A percentile compares a stretch with the other conserved stretches of the same genome.
phyloP scores from a whole-genome alignment of 1,139 yeast genomes.

The Spencermartinsiella ligniputridi region DNA sequence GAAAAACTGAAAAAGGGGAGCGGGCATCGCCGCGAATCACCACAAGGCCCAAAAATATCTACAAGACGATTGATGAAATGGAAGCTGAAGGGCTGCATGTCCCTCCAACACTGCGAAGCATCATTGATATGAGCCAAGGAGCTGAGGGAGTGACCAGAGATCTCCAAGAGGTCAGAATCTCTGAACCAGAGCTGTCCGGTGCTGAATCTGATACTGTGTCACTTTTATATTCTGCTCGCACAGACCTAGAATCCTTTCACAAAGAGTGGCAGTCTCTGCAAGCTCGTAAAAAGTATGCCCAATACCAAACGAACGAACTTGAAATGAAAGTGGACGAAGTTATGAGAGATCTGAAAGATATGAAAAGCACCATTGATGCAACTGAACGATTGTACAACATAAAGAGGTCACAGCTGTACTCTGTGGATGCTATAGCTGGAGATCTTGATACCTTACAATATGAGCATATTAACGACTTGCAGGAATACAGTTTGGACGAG shows the following conservation, averaged over 20 bases:
- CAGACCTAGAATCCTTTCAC: constrained; percentile 26
- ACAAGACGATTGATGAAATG: constrained; percentile 38
- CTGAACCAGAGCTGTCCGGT: constrained; percentile 1
- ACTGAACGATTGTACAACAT: constrained; percentile 5
- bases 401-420: background rate
- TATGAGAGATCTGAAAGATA: constrained; percentile 13
- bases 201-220: constrained; percentile 9
- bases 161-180: constrained; percentile 9
- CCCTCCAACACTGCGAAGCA: constrained; percentile 33
- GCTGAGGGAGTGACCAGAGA: constrained; percentile 16
- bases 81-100: constrained; percentile 36
- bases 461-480: constrained; percentile 22
- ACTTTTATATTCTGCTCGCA: constrained; percentile 26
- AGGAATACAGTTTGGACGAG: constrained; percentile 23
- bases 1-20: constrained; percentile 3
- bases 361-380: constrained; percentile 13
- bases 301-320: constrained; percentile 22
- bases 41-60: constrained; percentile 27
- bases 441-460: constrained; percentile 18
- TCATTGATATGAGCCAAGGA: constrained; percentile 31
- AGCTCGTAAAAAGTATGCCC: constrained; percentile 22
- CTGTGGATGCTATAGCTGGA: constrained; percentile 1
- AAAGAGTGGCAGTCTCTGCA: constrained; percentile 28
- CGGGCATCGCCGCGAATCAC: background rate
- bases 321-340: constrained; percentile 20